phyloP scores from a whole-genome alignment of 208 protist genomes.

The Trichomonas vaginalis region DNA sequence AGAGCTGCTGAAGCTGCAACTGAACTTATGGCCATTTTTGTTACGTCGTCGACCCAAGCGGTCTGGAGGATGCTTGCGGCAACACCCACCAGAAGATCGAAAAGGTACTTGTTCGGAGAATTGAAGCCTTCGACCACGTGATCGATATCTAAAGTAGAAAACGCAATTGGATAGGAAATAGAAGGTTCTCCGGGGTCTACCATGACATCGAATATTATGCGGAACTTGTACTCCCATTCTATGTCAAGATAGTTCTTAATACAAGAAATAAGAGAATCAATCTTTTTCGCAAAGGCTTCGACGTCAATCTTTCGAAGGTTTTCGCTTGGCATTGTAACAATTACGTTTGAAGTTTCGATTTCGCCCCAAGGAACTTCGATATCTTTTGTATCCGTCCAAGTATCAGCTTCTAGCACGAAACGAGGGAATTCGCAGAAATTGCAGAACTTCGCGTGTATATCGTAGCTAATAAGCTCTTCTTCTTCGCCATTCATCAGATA shows the following conservation, averaged over 20 bases:
- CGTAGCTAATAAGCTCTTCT: background rate
- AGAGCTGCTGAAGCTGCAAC: background rate
- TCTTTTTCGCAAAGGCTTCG: background rate
- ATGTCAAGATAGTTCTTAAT: background rate
- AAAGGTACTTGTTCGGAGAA: background rate
- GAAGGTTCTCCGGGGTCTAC: background rate
- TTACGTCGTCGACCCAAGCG: background rate
- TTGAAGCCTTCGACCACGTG: background rate
- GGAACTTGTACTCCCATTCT: background rate
- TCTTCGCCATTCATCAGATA: background rate
- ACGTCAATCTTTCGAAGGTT: background rate
- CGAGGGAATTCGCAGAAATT: background rate
- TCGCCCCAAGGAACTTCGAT: constrained; percentile 16
- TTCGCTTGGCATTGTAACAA: background rate
- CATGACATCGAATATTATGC: background rate
- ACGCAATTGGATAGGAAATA: background rate
- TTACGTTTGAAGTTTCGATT: background rate
- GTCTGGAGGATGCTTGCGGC: background rate
- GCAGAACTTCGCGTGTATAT: background rate
- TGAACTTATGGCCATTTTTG: background rate
- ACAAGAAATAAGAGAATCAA: background rate
- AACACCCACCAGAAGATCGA: background rate
- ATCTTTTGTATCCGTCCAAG: background rate
- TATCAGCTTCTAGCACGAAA: too few species aligned
- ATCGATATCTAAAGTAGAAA: background rate